Evolutionary conservation across 2,329 filamentous ascomycete genomes (phyloP).

Genomic region (Diaporthe humulicola): DNA sequence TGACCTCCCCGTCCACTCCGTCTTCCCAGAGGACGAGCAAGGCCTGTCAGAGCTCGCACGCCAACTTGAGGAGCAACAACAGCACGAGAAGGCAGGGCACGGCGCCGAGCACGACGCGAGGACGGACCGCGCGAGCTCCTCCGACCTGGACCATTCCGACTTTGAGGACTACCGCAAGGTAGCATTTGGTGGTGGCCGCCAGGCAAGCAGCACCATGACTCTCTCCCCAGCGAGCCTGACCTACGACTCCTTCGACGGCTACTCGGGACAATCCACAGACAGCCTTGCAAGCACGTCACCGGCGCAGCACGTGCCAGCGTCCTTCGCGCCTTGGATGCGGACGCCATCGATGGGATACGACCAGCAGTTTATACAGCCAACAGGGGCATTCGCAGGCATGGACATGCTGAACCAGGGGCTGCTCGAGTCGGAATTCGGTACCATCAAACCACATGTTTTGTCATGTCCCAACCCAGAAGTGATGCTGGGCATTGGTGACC

Average conservation of each 20-base stretch:
- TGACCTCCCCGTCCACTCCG: conserved; percentile 68
- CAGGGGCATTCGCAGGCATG: conserved; percentile 57
- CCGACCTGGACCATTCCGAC: conserved; percentile 68
- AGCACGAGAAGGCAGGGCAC: conserved; percentile 52
- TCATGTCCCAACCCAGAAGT: conserved; percentile 66
- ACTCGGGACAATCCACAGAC: conserved; percentile 44
- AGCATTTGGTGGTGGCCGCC: conserved; percentile 56
- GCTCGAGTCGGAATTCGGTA: conserved; percentile 65
- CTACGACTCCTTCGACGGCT: conserved; percentile 58
- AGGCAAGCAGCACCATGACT: conserved; percentile 56
- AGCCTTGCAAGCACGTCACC: conserved; percentile 50
- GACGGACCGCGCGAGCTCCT: conserved; percentile 67
- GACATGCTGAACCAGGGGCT: conserved; percentile 64
- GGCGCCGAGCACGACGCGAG: conserved; percentile 50
- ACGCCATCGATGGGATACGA: conserved; percentile 50
- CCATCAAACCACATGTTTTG: conserved; percentile 68
- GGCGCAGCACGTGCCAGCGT: conserved; percentile 41
- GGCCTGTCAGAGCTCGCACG: conserved; percentile 69
- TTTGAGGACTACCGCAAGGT: conserved; percentile 68
- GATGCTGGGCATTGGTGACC: conserved; percentile 70
- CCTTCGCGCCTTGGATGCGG: conserved; percentile 38
- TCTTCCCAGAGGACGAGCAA: conserved; percentile 73
- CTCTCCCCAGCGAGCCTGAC: conserved; percentile 68
- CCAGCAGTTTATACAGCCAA: conserved; percentile 58
- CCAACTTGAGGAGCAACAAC: conserved; percentile 65